Evolutionary conservation across 75 land plant genomes (phyloP).

Genomic region (Sequoia sempervirens): DNA sequence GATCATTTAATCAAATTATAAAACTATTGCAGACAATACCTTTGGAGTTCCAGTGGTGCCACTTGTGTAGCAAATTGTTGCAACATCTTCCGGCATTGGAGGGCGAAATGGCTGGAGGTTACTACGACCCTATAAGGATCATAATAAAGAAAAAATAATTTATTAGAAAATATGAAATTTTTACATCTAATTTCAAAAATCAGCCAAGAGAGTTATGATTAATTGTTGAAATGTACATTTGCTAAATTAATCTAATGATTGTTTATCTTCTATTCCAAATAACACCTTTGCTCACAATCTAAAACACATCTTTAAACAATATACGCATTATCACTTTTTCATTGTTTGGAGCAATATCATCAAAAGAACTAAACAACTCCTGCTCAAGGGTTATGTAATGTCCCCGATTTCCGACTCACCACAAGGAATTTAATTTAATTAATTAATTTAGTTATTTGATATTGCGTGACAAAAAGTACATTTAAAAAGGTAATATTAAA

Average conservation of each 20-base stretch:
- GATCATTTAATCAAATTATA: background rate
- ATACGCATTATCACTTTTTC: background rate
- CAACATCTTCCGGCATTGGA: constrained; percentile 85
- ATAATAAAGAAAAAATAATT: constrained; percentile 6
- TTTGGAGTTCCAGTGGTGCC: constrained; percentile 99
- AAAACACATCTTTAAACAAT: background rate
- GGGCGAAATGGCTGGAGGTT: constrained; percentile 63
- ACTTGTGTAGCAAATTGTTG: constrained; percentile 96
- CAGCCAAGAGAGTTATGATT: background rate
- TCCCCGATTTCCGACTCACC: too few relatives aligned
- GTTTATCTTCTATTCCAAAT: background rate
- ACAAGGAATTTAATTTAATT: too few relatives aligned
- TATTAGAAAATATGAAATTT: background rate
- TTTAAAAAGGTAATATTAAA: too few relatives aligned
- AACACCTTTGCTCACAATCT: background rate
- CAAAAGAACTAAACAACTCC: too few relatives aligned
- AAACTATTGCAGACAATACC: constrained; percentile 33
- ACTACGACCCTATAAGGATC: constrained; percentile 49
- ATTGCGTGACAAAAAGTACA: too few relatives aligned
- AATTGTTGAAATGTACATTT: background rate
- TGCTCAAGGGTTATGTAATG: too few relatives aligned
- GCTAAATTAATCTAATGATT: background rate
- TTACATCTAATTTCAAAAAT: background rate
- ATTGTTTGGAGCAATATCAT: background rate
- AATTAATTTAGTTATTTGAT: too few relatives aligned